Conservation (phyloP, 2,329 filamentous ascomycete genomes). For the Grosmannia serpens region DNA sequence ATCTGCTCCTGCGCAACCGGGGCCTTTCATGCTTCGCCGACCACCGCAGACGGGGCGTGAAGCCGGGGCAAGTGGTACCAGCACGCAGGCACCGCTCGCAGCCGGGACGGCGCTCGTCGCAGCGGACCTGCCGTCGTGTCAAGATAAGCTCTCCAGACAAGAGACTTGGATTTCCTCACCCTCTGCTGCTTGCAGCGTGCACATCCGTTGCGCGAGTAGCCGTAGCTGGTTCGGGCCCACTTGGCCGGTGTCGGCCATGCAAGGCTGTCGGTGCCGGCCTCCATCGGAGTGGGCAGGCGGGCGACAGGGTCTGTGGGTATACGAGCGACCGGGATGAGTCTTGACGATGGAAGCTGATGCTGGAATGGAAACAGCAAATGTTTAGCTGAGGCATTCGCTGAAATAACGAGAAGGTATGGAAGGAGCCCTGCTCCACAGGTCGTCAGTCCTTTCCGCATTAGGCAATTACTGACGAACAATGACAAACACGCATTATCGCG, state of each 20-base stretch:
- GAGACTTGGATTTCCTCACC: no score
- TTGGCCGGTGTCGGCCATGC: background rate
- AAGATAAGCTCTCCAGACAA: no score
- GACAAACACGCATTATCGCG: background rate
- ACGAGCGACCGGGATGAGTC: background rate
- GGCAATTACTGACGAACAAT: background rate
- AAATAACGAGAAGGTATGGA: background rate
- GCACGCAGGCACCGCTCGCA: conserved; percentile 31
- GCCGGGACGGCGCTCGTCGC: conserved; percentile 11
- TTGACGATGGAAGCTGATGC: background rate
- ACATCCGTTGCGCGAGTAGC: conserved; percentile 13
- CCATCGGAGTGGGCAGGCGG: no score
- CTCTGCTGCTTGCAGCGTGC: conserved; percentile 9
- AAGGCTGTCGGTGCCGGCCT: background rate
- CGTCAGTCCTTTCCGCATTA: background rate
- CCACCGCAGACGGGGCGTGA: conserved; percentile 33
- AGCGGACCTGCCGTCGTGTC: conserved; percentile 8
- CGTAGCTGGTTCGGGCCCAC: conserved; percentile 8
- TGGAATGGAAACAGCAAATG: background rate
- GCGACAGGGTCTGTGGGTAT: background rate
- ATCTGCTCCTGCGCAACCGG: background rate
- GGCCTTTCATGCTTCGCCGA: conserved; percentile 34
- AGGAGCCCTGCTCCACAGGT: background rate
- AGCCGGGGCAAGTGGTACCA: conserved; percentile 31
- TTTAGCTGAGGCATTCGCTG: background rate